These are phyloP conservation scores for Glycyrrhiza uralensis DNA, from an alignment of 306 rosid species.

Conservation along the genomic window DNA sequence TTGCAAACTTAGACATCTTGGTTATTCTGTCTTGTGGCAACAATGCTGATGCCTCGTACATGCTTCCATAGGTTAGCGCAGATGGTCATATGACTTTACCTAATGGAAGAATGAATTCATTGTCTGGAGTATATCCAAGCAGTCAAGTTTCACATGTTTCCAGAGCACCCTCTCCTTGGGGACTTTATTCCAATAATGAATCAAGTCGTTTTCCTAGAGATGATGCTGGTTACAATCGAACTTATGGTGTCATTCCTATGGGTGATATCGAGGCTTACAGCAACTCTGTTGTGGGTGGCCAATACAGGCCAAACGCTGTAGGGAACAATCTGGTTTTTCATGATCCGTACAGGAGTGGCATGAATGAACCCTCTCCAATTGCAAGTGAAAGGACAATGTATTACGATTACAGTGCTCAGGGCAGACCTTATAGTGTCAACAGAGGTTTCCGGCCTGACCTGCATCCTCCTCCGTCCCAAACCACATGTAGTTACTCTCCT, in stretches of 20 bases:
- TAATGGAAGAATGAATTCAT: slow-evolving; percentile 22
- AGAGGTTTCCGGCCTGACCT: slow-evolving; percentile 5
- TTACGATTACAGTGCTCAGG: neutral
- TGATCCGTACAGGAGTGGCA: slow-evolving; percentile 18
- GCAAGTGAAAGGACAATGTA: slow-evolving; percentile 3
- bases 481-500: slow-evolving; percentile 21
- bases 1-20: neutral
- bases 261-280: neutral
- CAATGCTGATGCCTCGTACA: neutral
- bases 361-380: slow-evolving; percentile 22
- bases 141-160: slow-evolving; percentile 22
- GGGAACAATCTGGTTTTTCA: neutral
- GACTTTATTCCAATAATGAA: slow-evolving; percentile 10
- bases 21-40: neutral
- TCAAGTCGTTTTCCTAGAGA: slow-evolving; percentile 14
- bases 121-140: slow-evolving; percentile 30
- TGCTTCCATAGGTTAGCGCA: slow-evolving; percentile 20
- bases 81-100: neutral
- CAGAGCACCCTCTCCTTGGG: slow-evolving; percentile 11
- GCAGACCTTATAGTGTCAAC: slow-evolving; percentile 4
- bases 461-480: neutral
- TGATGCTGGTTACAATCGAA: slow-evolving; percentile 10
- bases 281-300: slow-evolving; percentile 7
- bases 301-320: neutral
- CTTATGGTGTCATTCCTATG: slow-evolving; percentile 4